Evolutionary conservation across 1,139 yeast species (phyloP).

Genomic region (Kodamaea anthophila): DNA sequence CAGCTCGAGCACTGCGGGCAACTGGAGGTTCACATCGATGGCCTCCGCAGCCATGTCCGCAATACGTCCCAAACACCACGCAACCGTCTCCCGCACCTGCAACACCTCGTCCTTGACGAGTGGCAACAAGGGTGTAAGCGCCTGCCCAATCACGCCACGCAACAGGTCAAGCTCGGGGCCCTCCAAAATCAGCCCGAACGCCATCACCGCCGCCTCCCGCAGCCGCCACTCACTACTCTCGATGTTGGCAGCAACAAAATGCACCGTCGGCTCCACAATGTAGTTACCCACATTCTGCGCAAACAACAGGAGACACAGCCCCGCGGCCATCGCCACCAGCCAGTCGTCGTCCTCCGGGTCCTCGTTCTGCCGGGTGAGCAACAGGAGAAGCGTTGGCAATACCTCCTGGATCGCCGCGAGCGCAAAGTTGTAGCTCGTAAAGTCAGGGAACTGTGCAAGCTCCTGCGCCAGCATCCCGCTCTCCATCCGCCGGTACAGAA

Average conservation of each 20-base stretch:
- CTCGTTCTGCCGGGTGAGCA: slow-evolving; percentile 84
- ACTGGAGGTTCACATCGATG: slow-evolving; percentile 55
- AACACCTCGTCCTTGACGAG: slow-evolving; percentile 68
- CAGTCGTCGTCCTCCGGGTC: slow-evolving; percentile 93
- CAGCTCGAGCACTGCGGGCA: slow-evolving; percentile 68
- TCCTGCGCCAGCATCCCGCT: slow-evolving; percentile 35
- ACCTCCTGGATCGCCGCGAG: slow-evolving; percentile 77
- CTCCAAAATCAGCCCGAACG: slow-evolving; percentile 92
- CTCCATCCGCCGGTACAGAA: slow-evolving; percentile 63
- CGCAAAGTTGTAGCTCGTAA: slow-evolving; percentile 66
- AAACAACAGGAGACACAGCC: slow-evolving; percentile 89
- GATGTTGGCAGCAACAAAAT: slow-evolving; percentile 75
- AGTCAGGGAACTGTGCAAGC: slow-evolving; percentile 33
- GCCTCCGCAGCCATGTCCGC: slow-evolving; percentile 84
- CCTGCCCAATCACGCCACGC: slow-evolving; percentile 65
- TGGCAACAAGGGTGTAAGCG: slow-evolving; percentile 67
- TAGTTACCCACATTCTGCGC: slow-evolving; percentile 86
- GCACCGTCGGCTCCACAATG: slow-evolving; percentile 78
- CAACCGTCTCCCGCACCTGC: slow-evolving; percentile 94
- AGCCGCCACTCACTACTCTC: slow-evolving; percentile 62
- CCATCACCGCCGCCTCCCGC: slow-evolving; percentile 98
- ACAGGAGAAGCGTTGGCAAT: slow-evolving; percentile 73
- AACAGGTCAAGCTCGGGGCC: slow-evolving; percentile 83
- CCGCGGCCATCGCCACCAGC: slow-evolving; percentile 99
- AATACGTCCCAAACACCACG: slow-evolving; percentile 97